Base-by-base conservation (phyloP, 768 basidiomycete genomes). In the Boletus reticuloceps region DNA sequence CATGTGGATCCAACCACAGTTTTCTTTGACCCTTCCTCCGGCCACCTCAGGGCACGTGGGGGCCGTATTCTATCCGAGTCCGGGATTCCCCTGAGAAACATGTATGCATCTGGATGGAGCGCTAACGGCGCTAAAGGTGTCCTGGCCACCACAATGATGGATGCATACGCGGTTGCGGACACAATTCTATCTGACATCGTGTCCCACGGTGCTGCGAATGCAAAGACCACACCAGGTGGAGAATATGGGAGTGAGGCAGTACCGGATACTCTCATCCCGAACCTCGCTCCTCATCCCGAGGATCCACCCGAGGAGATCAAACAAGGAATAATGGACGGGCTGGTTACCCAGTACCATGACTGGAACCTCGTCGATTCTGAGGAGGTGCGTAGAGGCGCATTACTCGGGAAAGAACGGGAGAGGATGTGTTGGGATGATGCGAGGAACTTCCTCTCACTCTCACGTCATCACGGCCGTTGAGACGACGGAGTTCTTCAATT, bases 101-200 rank as follows among this genome's bases (percentile, higher is more conserved):
- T 95, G n/a, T 99, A 97, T 66, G 88, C 92, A 2, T 87, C 91
- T 2, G 96, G 96, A 11, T 99, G 97, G 97, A 88, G 92, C 3
- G 88, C 92, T 3, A 85, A 82, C 4, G 96, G 96, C 36, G 94
- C 97, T 0, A 86, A 83, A 50, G 95, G 95, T 11, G 94, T 98
- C 13, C 78, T 98, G 43, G 94, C 93, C 2, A 79, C 86, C 4
- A 97, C 97, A 34, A 94, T 99, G 94, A 84, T 92, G 71, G 82
- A 97, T 66, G 91, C 95, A 20, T 93, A 94, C 66, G 78, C 80
- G 4, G 84, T 91, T 3, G 88, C 91, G 3, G 84, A 89, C 38
- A 74, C 79, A 0, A 81, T 98, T 50, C 58, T 93, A 2, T 71
- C 74, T 2, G 94, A 95, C 62, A 77, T 79, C 17, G 66, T 71